phyloP scores from a whole-genome alignment of 2,329 filamentous ascomycete species.

The Purpureocillium takamizusanense region DNA sequence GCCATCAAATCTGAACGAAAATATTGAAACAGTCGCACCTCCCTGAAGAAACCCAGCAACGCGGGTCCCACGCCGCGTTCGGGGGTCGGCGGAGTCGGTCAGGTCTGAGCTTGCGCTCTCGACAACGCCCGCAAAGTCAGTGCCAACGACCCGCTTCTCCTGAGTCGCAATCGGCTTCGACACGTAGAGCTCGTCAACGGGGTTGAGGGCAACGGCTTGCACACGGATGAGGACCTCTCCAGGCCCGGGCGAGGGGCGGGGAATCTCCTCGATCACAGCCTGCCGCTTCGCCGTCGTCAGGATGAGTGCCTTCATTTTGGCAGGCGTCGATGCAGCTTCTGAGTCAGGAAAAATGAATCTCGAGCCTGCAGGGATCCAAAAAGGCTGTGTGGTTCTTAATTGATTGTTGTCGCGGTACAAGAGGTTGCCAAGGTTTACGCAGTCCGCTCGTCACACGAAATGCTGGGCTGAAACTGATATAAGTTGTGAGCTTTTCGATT shows the following conservation, averaged over 20 bases:
- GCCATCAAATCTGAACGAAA: too few species aligned
- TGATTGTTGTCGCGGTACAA: too few species aligned
- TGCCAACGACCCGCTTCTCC: conserved; percentile 23
- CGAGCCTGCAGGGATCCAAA: too few species aligned
- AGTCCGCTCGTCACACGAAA: too few species aligned
- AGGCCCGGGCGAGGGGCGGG: conserved; percentile 4
- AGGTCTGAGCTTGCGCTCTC: conserved; percentile 10
- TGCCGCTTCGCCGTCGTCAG: conserved; percentile 1
- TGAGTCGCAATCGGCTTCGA: conserved; percentile 20
- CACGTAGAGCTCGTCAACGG: conserved; percentile 23
- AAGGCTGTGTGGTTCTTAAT: too few species aligned
- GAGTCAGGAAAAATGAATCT: too few species aligned
- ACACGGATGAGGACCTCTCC: conserved; percentile 15
- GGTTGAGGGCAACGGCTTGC: conserved; percentile 16
- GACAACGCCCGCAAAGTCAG: conserved; percentile 29
- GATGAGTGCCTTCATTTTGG: conserved; percentile 16
- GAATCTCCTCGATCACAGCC: conserved; percentile 9
- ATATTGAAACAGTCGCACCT: conserved; percentile 7
- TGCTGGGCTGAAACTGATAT: too few species aligned
- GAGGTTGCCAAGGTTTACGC: too few species aligned
- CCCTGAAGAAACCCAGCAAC: conserved; percentile 34
- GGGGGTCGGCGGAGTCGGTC: conserved; percentile 4
- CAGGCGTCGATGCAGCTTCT: too few species aligned
- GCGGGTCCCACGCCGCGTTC: conserved; percentile 16
- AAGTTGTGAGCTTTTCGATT: too few species aligned